Percentiles rank a stretch among this genome's conserved stretches.
Evolutionary conservation across 179 eudicot species (phyloP).

Genomic region (Heliamphora pulchella): DNA sequence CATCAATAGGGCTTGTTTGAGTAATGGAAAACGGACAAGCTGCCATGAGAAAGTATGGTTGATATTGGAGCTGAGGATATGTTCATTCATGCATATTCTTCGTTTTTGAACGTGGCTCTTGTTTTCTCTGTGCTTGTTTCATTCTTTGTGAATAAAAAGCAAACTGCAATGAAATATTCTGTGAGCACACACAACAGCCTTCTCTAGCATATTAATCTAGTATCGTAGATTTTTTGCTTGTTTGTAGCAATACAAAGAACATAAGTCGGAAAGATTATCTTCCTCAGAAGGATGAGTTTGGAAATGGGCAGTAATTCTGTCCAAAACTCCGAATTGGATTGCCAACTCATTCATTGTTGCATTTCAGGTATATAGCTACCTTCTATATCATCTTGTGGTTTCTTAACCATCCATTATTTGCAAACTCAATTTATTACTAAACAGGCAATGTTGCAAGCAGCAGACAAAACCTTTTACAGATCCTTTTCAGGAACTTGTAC

Average conservation of each 20-base stretch:
- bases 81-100: constrained; percentile 10
- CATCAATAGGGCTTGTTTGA: not conserved
- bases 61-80: constrained; percentile 14
- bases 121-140: constrained; percentile 5
- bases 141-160: not conserved
- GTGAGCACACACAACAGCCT: not conserved
- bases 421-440: not conserved
- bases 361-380: not conserved
- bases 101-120: constrained; percentile 13
- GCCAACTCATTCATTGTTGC: not conserved
- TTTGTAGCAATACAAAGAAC: not conserved
- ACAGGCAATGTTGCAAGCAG: not conserved
- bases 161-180: not conserved
- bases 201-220: constrained; percentile 1
- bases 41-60: constrained; percentile 12
- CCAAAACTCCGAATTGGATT: constrained; percentile 5
- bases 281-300: not conserved
- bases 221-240: not conserved
- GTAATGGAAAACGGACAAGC: not conserved
- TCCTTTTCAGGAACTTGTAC: not conserved
- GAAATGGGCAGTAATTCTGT: constrained; percentile 6
- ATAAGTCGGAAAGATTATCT: not conserved
- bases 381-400: not conserved
- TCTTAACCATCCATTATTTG: not conserved
- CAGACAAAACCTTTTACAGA: constrained; percentile 2